phyloP scores from a whole-genome alignment of 768 basidiomycete species.

The Lentinus brumalis region DNA sequence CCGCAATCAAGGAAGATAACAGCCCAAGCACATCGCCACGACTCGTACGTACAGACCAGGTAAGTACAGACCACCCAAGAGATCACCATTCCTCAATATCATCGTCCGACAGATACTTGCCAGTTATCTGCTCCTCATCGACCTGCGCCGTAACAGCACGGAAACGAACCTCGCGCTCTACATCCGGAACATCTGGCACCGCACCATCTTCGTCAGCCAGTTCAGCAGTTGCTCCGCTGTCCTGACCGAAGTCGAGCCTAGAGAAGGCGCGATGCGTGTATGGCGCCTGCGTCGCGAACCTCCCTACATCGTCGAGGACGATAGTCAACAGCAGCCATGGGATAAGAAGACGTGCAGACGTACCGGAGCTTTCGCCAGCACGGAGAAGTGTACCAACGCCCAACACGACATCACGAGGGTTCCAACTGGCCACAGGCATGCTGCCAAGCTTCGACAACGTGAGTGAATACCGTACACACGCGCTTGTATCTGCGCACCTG shows the following conservation, averaged over 20 bases:
- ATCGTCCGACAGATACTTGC: constrained; percentile 36
- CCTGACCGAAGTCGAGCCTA: constrained; percentile 44
- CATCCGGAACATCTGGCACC: constrained; percentile 23
- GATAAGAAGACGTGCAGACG: neutral
- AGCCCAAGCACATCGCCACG: too few species aligned
- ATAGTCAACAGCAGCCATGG: constrained; percentile 24
- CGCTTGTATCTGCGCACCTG: constrained; percentile 19
- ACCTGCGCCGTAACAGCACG: constrained; percentile 38
- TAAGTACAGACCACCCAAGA: neutral
- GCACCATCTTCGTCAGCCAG: constrained; percentile 28
- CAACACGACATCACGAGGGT: constrained; percentile 47
- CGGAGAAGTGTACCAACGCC: constrained; percentile 64
- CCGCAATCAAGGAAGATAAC: too few species aligned
- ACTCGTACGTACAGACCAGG: too few species aligned
- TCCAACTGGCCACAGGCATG: constrained; percentile 47
- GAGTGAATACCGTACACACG: neutral
- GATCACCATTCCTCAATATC: constrained; percentile 37
- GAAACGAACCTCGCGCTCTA: constrained; percentile 35
- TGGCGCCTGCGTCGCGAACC: constrained; percentile 6
- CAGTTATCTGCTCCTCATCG: constrained; percentile 26
- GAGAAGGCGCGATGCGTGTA: constrained; percentile 55
- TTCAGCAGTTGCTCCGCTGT: constrained; percentile 8
- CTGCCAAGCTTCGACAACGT: neutral
- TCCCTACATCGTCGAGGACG: neutral
- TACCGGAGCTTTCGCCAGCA: constrained; percentile 39